phyloP scores from a whole-genome alignment of 2,329 filamentous ascomycete genomes.

The Aspergillus transmontanensis region DNA sequence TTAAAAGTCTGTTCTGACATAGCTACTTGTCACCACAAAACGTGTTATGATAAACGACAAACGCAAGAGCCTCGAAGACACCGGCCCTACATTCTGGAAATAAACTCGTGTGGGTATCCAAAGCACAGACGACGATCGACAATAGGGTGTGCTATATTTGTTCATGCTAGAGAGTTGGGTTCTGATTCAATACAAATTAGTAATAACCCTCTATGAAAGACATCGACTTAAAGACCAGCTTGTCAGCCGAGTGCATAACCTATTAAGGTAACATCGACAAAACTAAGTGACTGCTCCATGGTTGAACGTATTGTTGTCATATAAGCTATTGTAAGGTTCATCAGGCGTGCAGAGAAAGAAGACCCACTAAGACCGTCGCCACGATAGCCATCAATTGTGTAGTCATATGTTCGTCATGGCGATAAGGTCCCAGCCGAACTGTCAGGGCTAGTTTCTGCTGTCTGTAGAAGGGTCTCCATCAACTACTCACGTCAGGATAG shows the following conservation, averaged over 20 bases:
- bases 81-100: not conserved
- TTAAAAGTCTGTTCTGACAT: not conserved
- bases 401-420: not conserved
- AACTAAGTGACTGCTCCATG: accelerated
- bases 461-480: too few relatives aligned
- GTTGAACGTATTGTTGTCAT: not conserved
- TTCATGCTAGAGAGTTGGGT: not conserved
- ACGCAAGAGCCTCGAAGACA: not conserved
- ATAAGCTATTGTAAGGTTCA: not conserved
- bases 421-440: too few relatives aligned
- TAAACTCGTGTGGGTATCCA: not conserved
- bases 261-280: not conserved
- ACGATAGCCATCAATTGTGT: not conserved
- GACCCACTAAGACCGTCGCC: not conserved
- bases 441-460: too few relatives aligned
- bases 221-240: too few relatives aligned
- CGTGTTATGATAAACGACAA: not conserved
- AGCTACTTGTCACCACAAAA: not conserved
- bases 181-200: too few relatives aligned
- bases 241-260: too few relatives aligned
- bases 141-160: not conserved
- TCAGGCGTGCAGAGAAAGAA: not conserved
- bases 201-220: too few relatives aligned
- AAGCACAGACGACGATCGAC: not conserved
- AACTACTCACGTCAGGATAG: too few relatives aligned